phyloP scores from a whole-genome alignment of 2,329 filamentous ascomycete species.

The Pseudocercospora macadamiae region DNA sequence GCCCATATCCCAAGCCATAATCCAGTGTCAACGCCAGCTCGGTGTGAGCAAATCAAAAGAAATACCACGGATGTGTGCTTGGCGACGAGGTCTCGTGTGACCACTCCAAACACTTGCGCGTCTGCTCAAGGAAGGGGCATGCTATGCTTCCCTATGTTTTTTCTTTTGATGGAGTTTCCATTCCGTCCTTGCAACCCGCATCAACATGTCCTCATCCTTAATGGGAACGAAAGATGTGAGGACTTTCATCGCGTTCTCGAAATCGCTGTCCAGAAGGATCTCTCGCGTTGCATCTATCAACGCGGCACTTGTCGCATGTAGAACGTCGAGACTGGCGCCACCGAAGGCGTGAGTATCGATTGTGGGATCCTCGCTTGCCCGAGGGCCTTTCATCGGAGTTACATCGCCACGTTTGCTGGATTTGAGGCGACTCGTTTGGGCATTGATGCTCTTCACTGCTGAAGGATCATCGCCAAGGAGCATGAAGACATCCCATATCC shows the following conservation, averaged over 20 bases:
- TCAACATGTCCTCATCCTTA: conserved; percentile 89
- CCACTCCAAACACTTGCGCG: neutral
- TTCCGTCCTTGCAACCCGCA: conserved; percentile 86
- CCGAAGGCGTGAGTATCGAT: conserved; percentile 42
- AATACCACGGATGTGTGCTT: neutral
- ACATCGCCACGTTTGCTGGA: neutral
- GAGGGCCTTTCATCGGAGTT: neutral
- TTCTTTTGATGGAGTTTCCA: conserved; percentile 68
- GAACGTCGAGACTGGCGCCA: conserved; percentile 74
- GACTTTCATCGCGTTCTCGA: conserved; percentile 97
- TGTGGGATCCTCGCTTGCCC: neutral
- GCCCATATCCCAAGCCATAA: neutral
- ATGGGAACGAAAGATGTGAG: conserved; percentile 92
- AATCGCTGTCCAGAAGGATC: conserved; percentile 87
- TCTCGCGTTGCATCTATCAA: conserved; percentile 88
- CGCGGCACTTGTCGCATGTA: conserved; percentile 88
- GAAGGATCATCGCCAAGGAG: conserved; percentile 72
- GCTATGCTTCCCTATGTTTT: too few relatives aligned
- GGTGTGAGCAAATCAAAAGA: neutral
- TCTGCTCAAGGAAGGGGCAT: too few relatives aligned
- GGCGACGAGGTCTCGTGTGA: too few relatives aligned
- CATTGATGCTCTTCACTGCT: neutral
- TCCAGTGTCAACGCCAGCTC: neutral
- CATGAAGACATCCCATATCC: conserved; percentile 98
- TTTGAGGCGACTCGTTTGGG: neutral